Evolutionary conservation across 106 monocot species (phyloP), one percentile per base, ranked within the genome.

Genomic region (Apostasia ramifera): DNA sequence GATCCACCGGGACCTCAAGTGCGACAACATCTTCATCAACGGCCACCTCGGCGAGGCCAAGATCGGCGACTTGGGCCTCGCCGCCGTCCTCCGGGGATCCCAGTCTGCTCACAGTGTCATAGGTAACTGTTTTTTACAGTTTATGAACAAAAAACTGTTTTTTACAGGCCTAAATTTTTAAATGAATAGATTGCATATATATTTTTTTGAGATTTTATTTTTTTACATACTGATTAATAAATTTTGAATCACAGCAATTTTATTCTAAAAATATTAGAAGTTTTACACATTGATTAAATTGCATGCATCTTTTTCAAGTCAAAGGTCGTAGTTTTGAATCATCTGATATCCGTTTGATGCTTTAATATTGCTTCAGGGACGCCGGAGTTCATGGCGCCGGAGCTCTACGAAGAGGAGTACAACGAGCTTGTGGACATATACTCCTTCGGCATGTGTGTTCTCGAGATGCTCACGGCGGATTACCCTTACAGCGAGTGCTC

Each of bases 371-470:
- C 57, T 73, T 3, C 91, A 91, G 94, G 95, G 15, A 99, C 98
- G 13, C 98, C 98, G 4, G 98, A 99, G 71, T 99, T 93, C 82
- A 99, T 97, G 97, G 97, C 97, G 2, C 98, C 98, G 0, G 98
- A 99, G 69, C 81, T 99, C 50, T 99, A 99, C n/a, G 98, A 99
- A 14, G 98, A 99, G 79, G 88, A 90, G 37, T 99, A 99, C 59
- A 83, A 93, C 42, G 93, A 93, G 72, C 85, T 88, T 41, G 98
- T 99, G 0, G 98, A 99, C 55, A 70, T 93, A 8, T 99, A 99
- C 65, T 90, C 98, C 14, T 99, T 99, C 49, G 98, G 98, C 50
- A 90, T 99, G 98, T 99, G 98, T 59, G 76, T 99, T 6, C 70
- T 99, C 39, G 98, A 99, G 76, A 99, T 99, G 98, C 85, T 99